Percentiles rank a stretch among this genome's conserved stretches.
Evolutionary conservation across 2,329 filamentous ascomycete species (phyloP).

Genomic region (Colletotrichum sp.): DNA sequence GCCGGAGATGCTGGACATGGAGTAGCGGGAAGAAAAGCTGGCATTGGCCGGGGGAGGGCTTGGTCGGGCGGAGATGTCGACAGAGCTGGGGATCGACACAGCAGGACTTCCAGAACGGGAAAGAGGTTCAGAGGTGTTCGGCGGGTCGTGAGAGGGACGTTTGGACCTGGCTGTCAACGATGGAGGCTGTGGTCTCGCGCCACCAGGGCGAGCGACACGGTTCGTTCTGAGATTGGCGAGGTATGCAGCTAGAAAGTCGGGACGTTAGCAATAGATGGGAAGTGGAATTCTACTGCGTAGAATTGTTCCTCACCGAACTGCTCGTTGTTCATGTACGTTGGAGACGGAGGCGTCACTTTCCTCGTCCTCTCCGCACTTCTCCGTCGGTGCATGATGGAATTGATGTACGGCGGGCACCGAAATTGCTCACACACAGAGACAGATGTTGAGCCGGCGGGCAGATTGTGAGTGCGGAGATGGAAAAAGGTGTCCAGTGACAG

Average conservation of each 20-base stretch:
- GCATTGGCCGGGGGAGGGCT: conserved; percentile 23
- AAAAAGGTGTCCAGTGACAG: not conserved
- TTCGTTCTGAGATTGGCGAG: conserved; percentile 70
- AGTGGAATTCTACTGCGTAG: not conserved
- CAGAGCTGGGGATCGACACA: conserved; percentile 10
- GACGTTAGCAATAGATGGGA: not conserved
- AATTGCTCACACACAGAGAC: not conserved
- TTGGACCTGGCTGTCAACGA: conserved; percentile 35
- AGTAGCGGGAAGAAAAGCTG: conserved; percentile 58
- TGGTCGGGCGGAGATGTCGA: conserved; percentile 18
- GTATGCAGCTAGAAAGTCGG: conserved; percentile 11
- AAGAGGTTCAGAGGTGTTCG: conserved; percentile 26
- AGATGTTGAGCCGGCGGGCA: not conserved
- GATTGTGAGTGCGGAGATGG: not conserved
- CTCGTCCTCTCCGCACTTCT: conserved; percentile 44
- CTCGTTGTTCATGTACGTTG: conserved; percentile 70
- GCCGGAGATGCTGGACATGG: conserved; percentile 46
- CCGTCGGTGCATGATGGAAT: conserved; percentile 15
- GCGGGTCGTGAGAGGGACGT: conserved; percentile 33
- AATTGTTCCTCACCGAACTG: conserved; percentile 62
- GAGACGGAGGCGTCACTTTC: conserved; percentile 66
- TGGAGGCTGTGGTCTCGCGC: conserved; percentile 67
- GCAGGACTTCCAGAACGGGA: conserved; percentile 1
- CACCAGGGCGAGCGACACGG: conserved; percentile 71
- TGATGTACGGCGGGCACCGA: not conserved